Percentiles rank a stretch among this genome's conserved stretches.
Evolutionary conservation across 805 yeast genomes (phyloP).

Genomic region (Lipomyces lipofer): DNA sequence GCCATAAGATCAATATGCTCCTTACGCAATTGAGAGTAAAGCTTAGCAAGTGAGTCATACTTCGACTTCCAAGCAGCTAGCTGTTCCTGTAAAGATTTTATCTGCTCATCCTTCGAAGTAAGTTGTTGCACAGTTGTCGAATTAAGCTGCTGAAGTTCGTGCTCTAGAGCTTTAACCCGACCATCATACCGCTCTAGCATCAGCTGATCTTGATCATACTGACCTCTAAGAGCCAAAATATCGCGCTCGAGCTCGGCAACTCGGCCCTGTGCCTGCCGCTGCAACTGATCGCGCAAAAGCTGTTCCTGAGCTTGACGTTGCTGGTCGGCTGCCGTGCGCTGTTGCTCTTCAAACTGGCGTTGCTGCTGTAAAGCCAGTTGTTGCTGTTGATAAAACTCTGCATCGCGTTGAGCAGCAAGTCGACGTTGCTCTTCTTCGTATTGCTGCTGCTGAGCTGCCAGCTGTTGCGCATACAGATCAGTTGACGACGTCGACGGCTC

Average conservation of each 20-base stretch:
- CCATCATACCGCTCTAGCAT: conserved; percentile 84
- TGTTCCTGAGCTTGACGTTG: conserved; percentile 74
- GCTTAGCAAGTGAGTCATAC: conserved; percentile 84
- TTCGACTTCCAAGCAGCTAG: conserved; percentile 75
- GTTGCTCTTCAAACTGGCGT: conserved; percentile 70
- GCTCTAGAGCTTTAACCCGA: conserved; percentile 77
- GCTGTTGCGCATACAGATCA: conserved; percentile 48
- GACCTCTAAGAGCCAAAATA: conserved; percentile 68
- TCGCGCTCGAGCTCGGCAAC: conserved; percentile 83
- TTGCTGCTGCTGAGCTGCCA: conserved; percentile 41
- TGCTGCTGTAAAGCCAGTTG: conserved; percentile 70
- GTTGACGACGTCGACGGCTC: neutral
- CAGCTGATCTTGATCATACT: conserved; percentile 81
- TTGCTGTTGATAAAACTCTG: conserved; percentile 65
- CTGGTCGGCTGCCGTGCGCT: conserved; percentile 63
- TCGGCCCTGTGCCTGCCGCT: conserved; percentile 73
- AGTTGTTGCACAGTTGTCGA: conserved; percentile 70
- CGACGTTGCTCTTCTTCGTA: conserved; percentile 39
- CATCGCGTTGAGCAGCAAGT: conserved; percentile 57
- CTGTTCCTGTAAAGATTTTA: conserved; percentile 70
- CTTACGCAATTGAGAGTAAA: conserved; percentile 82
- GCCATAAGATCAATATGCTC: conserved; percentile 81
- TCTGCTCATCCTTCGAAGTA: conserved; percentile 72
- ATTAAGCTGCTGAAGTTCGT: conserved; percentile 61
- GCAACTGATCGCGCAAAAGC: conserved; percentile 62